Conservation (phyloP, 192 early-diverging fungal species). For the Podila epicladia region DNA sequence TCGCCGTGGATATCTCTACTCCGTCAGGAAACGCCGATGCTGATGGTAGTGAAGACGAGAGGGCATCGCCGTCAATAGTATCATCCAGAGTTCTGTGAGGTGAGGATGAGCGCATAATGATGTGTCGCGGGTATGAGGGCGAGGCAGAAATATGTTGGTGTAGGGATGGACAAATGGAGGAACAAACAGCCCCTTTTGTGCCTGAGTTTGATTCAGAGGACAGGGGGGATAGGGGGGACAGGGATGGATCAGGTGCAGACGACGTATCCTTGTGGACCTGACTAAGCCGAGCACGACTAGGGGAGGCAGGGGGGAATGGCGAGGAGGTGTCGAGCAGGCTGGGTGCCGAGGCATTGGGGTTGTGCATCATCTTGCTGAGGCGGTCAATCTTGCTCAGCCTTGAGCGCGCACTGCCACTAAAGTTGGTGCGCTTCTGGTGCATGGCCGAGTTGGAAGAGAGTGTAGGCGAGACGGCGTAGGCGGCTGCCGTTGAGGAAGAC, state of each 20-base stretch:
- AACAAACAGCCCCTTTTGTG: too few species aligned
- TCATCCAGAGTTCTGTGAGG: slow-evolving; percentile 8
- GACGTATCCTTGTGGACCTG: not conserved
- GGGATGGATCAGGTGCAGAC: not conserved
- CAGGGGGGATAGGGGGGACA: not conserved
- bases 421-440: slow-evolving; percentile 26
- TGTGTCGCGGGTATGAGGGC: slow-evolving; percentile 27
- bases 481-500: not conserved
- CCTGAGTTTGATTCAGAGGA: too few species aligned
- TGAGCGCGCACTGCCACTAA: slow-evolving; percentile 42
- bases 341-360: slow-evolving; percentile 15
- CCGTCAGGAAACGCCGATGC: slow-evolving; percentile 22
- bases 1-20: not conserved
- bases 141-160: not conserved
- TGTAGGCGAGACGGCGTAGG: slow-evolving; percentile 10
- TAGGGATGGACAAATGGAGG: too few species aligned
- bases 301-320: slow-evolving; percentile 10
- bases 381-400: slow-evolving; percentile 37
- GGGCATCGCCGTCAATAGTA: not conserved
- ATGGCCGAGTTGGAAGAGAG: slow-evolving; percentile 14
- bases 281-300: slow-evolving; percentile 21
- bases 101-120: slow-evolving; percentile 17
- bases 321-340: slow-evolving; percentile 4
- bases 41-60: slow-evolving; percentile 27
- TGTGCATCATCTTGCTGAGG: slow-evolving; percentile 38